Evolutionary conservation across 1,284 basidiomycete genomes (phyloP).

Genomic region (Ustilago trichophora): DNA sequence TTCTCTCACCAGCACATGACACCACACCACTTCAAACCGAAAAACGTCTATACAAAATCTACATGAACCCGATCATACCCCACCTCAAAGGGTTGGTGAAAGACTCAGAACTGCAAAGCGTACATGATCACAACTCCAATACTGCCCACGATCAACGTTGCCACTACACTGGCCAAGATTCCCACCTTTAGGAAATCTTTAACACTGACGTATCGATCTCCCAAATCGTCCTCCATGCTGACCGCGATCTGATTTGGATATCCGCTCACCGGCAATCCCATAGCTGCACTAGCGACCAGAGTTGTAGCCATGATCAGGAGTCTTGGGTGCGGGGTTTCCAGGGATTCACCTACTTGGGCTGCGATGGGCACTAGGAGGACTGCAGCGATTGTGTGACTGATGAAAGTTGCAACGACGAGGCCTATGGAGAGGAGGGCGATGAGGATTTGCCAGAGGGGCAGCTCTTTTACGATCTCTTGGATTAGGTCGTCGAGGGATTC

Average conservation of each 20-base stretch:
- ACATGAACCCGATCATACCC: no score
- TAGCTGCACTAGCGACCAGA: conserved; percentile 90
- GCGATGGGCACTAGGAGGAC: conserved; percentile 96
- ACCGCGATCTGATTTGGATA: conserved; percentile 81
- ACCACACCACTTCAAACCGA: no score
- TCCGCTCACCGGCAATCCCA: conserved; percentile 97
- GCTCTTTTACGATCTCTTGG: conserved; percentile 76
- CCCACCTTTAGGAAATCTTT: conserved; percentile 91
- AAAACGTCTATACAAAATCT: no score
- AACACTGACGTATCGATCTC: conserved; percentile 72
- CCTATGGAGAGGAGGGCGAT: conserved; percentile 83
- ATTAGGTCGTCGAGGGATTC: conserved; percentile 70
- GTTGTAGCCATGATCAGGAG: conserved; percentile 73
- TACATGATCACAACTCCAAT: conserved; percentile 63
- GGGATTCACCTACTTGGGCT: conserved; percentile 81
- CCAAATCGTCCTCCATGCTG: conserved; percentile 93
- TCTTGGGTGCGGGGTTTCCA: conserved; percentile 68
- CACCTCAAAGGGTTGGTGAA: no score
- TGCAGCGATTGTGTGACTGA: conserved; percentile 76
- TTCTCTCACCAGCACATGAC: no score
- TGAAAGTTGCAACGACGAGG: conserved; percentile 75
- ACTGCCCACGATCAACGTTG: conserved; percentile 71
- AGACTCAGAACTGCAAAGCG: conserved; percentile 36
- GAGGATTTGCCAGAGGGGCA: conserved; percentile 82
- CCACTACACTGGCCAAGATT: conserved; percentile 86